Evolutionary conservation across 140 eudicot species (phyloP), one percentile per base, ranked within the genome.

Genomic region (Senecio squalidus): DNA sequence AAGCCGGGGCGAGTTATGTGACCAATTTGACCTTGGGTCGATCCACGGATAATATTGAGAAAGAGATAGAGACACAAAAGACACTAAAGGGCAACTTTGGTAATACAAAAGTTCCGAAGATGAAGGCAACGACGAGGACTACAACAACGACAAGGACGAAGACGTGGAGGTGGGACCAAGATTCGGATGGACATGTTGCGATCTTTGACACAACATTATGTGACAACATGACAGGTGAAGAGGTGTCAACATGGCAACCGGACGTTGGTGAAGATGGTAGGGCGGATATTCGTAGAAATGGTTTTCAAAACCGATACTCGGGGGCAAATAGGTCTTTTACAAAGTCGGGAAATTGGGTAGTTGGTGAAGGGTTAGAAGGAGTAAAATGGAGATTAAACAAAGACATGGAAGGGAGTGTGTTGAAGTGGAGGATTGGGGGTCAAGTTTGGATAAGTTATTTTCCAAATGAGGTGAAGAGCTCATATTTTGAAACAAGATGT

Each of bases 381-480:
- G 95, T 81, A 30, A 80, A 67, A 59, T 91, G 98, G 98, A 83
- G 98, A 54, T 58, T 91, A 68, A 83, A 78, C 66, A 86, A 73
- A 36, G 98, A 91, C 21, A 86, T 81, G 98, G 98, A 91, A 68
- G 98, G 98, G 63, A 86, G 98, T 75, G 92, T 91, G 59, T 65
- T 91, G 76, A 91, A 82, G 69, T 91, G 98, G 98, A 83, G 96
- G 76, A 81, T 91, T 17, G 98, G 96, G 26, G 94, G 84, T 23
- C 69, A 76, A 62, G 40, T 83, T 55, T 91, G 98, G 94, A 53
- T 86, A 23, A 91, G 72, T 67, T 91, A 91, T 58, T 62, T 66
- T 72, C 94, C 98, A 30, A 81, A 78, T 75, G 84, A 86, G 40
- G 72, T 83, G 2, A 75, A 53, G n/a, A 76, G 84, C 56, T 63